Evolutionary conservation across 768 basidiomycete species (phyloP), one percentile per base, ranked within the genome.

Genomic region (Tulasnella sp.): DNA sequence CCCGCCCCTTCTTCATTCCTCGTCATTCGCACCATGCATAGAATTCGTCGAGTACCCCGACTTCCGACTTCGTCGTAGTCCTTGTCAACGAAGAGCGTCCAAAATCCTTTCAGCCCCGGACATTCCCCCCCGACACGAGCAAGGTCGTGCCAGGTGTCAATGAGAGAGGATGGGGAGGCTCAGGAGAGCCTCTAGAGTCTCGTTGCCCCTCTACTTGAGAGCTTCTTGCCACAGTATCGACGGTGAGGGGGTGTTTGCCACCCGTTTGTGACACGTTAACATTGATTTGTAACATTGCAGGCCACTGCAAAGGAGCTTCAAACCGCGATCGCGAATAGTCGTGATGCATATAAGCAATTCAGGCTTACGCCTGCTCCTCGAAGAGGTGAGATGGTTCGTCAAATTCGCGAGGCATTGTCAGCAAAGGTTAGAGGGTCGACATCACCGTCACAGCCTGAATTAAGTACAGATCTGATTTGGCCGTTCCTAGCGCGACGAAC

Each of bases 121-220:
- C 79, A 88, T 94, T 75, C 85, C 85, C 11, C 19, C 79, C 86
- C 8, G 85, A 86, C 6, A 81, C 84, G n/a, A 84, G 84, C 15
- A 90, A 91, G 71, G 80, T 93, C 19, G 37, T 74, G n/a, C 83
- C 86, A 14, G 93, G 94, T 1, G 91, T 95, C 22, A 95, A 93
- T 80, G 91, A 95, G 80, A 94, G 93, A 42, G 83, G 86, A 79
- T 96, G 94, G 94, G 85, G 86, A 76, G 94, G 93, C 29, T 80
- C 78, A 86, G 94, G 94, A 2, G 90, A 91, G 72, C 75, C 92
- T 5, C 80, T 92, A 22, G 84, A 87, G 79, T 93, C 91, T 72
- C 81, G 88, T 22, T 97, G 95, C 82, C 95, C 95, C 17, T 89
- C 93, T 11, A 97, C 95, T 19, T 94, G 94, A 2, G 94, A 97